Evolutionary conservation across 805 yeast genomes (phyloP).

Genomic region (Hanseniaspora nectarophila): DNA sequence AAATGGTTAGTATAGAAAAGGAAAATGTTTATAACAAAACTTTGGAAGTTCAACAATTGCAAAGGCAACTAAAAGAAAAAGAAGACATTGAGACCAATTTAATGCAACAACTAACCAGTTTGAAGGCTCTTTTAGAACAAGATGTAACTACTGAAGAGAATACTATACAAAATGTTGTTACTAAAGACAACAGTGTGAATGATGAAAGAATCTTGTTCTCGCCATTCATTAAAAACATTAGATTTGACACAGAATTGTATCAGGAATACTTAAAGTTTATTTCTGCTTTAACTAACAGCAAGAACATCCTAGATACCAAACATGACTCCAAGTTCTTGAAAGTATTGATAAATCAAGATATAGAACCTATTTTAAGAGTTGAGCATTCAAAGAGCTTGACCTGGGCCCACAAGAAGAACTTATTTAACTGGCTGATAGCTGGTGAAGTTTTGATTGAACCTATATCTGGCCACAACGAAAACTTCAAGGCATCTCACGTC

Average conservation of each 20-base stretch:
- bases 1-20: slow-evolving; percentile 71
- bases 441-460: slow-evolving; percentile 81
- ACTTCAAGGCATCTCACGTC: slow-evolving; percentile 29
- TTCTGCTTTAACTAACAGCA: slow-evolving; percentile 27
- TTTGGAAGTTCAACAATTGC: slow-evolving; percentile 44
- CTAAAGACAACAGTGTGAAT: not conserved
- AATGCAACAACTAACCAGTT: slow-evolving; percentile 53
- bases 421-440: slow-evolving; percentile 59
- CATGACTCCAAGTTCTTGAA: slow-evolving; percentile 47
- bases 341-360: slow-evolving; percentile 58
- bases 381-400: slow-evolving; percentile 54
- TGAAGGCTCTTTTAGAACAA: slow-evolving; percentile 45
- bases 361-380: slow-evolving; percentile 58
- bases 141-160: slow-evolving; percentile 11
- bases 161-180: not conserved
- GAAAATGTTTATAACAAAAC: slow-evolving; percentile 50
- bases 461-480: slow-evolving; percentile 67
- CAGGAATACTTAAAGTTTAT: slow-evolving; percentile 32
- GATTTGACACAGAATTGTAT: slow-evolving; percentile 33
- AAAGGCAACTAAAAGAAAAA: slow-evolving; percentile 50
- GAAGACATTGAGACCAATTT: slow-evolving; percentile 54
- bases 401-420: slow-evolving; percentile 48
- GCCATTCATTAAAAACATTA: slow-evolving; percentile 32
- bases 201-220: slow-evolving; percentile 27
- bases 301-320: slow-evolving; percentile 31